Conservation (phyloP, 345 rosid genomes). For the Brassica juncea region DNA sequence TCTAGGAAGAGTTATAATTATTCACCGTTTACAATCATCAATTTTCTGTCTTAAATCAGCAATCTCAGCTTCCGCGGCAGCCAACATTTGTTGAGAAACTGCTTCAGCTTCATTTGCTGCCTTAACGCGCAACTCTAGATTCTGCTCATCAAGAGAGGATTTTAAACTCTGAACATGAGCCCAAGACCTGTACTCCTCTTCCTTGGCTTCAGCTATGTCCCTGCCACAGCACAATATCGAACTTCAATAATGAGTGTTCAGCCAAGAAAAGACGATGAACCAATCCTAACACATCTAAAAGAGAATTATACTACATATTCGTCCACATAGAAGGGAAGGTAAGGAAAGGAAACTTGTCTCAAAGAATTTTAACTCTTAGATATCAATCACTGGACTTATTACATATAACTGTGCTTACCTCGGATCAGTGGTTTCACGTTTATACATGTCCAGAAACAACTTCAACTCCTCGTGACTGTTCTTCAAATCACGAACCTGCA, state of each 20-base stretch:
- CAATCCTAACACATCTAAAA: slow-evolving; percentile 7
- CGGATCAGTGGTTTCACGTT: slow-evolving; percentile 70
- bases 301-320: slow-evolving; percentile 1
- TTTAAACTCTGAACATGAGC: slow-evolving; percentile 77
- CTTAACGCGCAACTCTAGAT: slow-evolving; percentile 85
- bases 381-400: neutral
- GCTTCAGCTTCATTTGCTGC: slow-evolving; percentile 98
- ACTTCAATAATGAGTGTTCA: neutral
- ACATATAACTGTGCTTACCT: slow-evolving; percentile 49
- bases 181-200: slow-evolving; percentile 78
- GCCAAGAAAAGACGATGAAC: slow-evolving; percentile 8
- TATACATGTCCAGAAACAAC: slow-evolving; percentile 82
- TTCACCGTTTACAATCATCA: slow-evolving; percentile 81
- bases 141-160: slow-evolving; percentile 84
- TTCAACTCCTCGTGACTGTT: slow-evolving; percentile 75
- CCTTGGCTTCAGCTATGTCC: slow-evolving; percentile 66
- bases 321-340: neutral
- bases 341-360: neutral
- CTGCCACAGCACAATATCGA: slow-evolving; percentile 45
- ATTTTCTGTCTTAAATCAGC: slow-evolving; percentile 85
- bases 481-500: slow-evolving; percentile 72
- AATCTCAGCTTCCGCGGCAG: slow-evolving; percentile 98
- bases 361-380: neutral
- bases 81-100: slow-evolving; percentile 84
- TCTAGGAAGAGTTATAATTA: neutral